These are phyloP conservation scores for Suhomyces sp. DNA, from an alignment of 805 yeast species.

Conservation along the genomic window DNA sequence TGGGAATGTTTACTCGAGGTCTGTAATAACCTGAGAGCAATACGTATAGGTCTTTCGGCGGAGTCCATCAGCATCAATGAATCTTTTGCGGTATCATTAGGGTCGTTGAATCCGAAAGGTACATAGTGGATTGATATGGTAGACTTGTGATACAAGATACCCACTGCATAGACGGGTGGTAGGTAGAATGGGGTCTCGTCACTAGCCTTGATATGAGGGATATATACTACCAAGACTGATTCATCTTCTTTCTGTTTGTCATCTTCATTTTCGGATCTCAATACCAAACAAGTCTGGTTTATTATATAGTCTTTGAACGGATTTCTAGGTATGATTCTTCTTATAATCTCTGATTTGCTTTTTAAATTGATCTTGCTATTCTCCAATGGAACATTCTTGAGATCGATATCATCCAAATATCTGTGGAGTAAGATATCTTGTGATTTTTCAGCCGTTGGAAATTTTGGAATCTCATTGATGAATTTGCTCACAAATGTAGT, in stretches of 20 bases:
- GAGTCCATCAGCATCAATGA: constrained; percentile 36
- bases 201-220: constrained; percentile 64
- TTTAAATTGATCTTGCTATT: constrained; percentile 20
- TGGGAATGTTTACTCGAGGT: constrained; percentile 81
- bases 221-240: constrained; percentile 62
- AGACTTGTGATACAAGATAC: constrained; percentile 51
- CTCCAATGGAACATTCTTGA: constrained; percentile 30
- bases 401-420: constrained; percentile 32
- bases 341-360: constrained; percentile 56
- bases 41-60: constrained; percentile 69
- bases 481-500: constrained; percentile 26
- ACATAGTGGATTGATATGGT: constrained; percentile 71
- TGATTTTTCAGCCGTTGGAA: constrained; percentile 24
- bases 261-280: constrained; percentile 26
- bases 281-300: constrained; percentile 76
- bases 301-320: constrained; percentile 81
- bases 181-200: constrained; percentile 82
- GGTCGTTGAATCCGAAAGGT: constrained; percentile 46
- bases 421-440: constrained; percentile 27
- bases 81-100: background rate
- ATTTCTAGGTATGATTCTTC: constrained; percentile 88
- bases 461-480: constrained; percentile 30
- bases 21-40: constrained; percentile 73
- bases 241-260: constrained; percentile 19
- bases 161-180: constrained; percentile 83